Evolutionary conservation across 805 yeast genomes (phyloP).

Genomic region (Cyberlindnera veronae): DNA sequence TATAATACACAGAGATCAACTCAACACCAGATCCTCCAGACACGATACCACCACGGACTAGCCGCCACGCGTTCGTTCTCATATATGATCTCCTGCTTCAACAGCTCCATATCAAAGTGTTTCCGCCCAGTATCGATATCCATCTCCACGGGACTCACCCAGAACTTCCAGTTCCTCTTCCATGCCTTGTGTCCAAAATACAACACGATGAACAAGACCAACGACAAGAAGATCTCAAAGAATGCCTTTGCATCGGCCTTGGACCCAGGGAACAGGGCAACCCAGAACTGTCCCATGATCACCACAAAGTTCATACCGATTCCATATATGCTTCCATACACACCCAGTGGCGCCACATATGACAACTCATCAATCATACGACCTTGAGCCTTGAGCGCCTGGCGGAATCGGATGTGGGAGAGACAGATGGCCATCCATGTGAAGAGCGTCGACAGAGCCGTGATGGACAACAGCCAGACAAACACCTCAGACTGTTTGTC

Average conservation of each 20-base stretch:
- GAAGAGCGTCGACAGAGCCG: slow-evolving; percentile 60
- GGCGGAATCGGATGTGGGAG: slow-evolving; percentile 60
- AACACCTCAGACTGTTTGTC: slow-evolving; percentile 51
- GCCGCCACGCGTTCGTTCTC: slow-evolving; percentile 40
- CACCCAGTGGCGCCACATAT: slow-evolving; percentile 64
- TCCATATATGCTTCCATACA: slow-evolving; percentile 66
- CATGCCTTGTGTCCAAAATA: slow-evolving; percentile 57
- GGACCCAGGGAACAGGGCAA: slow-evolving; percentile 68
- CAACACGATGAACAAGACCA: slow-evolving; percentile 56
- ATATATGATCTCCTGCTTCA: slow-evolving; percentile 50
- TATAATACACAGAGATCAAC: background rate
- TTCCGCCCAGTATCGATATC: slow-evolving; percentile 41
- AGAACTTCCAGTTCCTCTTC: slow-evolving; percentile 39
- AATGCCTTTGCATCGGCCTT: slow-evolving; percentile 52
- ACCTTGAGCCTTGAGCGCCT: slow-evolving; percentile 62
- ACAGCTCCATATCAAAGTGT: slow-evolving; percentile 48
- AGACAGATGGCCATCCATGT: slow-evolving; percentile 62
- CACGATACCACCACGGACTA: slow-evolving; percentile 46
- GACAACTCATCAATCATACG: slow-evolving; percentile 59
- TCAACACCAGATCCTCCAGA: slow-evolving; percentile 46
- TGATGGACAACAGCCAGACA: slow-evolving; percentile 60
- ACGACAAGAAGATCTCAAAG: slow-evolving; percentile 64
- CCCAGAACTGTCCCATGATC: slow-evolving; percentile 77
- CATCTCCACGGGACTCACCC: slow-evolving; percentile 40
- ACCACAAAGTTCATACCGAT: slow-evolving; percentile 53